A percentile compares a stretch with the other conserved stretches of the same genome.
These are phyloP conservation scores for Funneliformis caledonium DNA, from an alignment of 371 early-diverging fungal species.

Conservation along the genomic window DNA sequence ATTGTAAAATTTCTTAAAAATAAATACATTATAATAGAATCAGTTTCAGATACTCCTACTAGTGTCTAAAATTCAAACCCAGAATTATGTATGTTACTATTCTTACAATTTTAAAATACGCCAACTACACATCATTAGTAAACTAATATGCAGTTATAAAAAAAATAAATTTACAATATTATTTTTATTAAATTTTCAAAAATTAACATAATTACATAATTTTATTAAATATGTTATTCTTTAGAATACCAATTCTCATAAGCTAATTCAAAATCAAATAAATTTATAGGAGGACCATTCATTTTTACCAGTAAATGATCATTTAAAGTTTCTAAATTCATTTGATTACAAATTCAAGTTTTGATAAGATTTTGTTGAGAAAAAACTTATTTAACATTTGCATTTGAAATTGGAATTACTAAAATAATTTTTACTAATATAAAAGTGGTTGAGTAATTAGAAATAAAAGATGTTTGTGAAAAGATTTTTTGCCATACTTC, in stretches of 20 bases:
- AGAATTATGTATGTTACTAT: no score
- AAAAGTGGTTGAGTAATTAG: neutral
- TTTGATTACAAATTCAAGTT: neutral
- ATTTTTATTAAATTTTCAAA: no score
- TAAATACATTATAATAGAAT: no score
- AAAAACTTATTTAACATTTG: neutral
- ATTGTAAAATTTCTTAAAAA: no score
- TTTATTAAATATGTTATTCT: neutral
- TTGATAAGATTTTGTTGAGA: neutral
- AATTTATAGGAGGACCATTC: neutral
- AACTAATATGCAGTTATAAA: no score
- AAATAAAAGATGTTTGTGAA: slow-evolving; percentile 2
- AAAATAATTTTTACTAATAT: neutral
- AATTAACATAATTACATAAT: no score
- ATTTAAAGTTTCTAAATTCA: neutral
- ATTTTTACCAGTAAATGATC: neutral
- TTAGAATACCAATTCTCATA: neutral
- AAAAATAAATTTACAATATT: no score
- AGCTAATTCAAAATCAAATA: neutral
- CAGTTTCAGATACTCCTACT: no score
- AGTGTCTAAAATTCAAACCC: no score
- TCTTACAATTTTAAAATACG: no score
- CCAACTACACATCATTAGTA: no score
- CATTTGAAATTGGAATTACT: neutral
- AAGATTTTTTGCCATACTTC: neutral